Evolutionary conservation across 305 asterid species (phyloP).

Genomic region (Fraxinus nigra): DNA sequence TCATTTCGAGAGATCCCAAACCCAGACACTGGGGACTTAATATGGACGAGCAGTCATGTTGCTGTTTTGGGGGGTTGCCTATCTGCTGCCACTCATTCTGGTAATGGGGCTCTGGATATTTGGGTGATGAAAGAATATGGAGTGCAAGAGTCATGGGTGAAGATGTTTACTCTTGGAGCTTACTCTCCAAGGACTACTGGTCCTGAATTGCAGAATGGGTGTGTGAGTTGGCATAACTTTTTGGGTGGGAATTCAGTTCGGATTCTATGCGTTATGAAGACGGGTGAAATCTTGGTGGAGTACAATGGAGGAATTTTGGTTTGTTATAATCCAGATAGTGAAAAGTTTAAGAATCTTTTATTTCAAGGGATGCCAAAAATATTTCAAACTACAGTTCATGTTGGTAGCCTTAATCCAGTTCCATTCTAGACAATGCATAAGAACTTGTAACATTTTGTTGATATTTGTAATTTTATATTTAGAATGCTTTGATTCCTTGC

Average conservation of each 20-base stretch:
- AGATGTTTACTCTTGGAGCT: constrained; percentile 24
- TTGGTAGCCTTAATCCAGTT: constrained; percentile 38
- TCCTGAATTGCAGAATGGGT: constrained; percentile 21
- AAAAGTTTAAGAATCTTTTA: constrained; percentile 15
- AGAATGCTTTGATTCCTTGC: neutral
- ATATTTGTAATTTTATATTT: neutral
- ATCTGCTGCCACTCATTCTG: constrained; percentile 9
- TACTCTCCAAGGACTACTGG: constrained; percentile 17
- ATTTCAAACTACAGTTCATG: constrained; percentile 35
- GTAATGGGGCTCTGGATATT: constrained; percentile 16
- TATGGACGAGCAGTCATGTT: constrained; percentile 24
- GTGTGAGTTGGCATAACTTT: constrained; percentile 22
- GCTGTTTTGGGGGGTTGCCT: constrained; percentile 29
- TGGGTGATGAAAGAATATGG: constrained; percentile 49
- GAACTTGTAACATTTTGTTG: neutral
- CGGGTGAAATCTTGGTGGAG: constrained; percentile 42
- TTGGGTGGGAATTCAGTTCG: constrained; percentile 20
- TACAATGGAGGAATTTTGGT: constrained; percentile 36
- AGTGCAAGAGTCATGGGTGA: constrained; percentile 41
- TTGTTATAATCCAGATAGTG: constrained; percentile 21
- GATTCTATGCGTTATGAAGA: constrained; percentile 24
- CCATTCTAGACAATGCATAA: neutral
- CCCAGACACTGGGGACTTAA: neutral
- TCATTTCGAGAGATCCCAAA: constrained; percentile 10
- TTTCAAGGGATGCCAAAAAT: constrained; percentile 36